Percentiles rank a stretch among this genome's conserved stretches.
These are phyloP conservation scores for Beauveria rudraprayagi DNA, from an alignment of 2,329 filamentous ascomycete genomes.

Conservation along the genomic window DNA sequence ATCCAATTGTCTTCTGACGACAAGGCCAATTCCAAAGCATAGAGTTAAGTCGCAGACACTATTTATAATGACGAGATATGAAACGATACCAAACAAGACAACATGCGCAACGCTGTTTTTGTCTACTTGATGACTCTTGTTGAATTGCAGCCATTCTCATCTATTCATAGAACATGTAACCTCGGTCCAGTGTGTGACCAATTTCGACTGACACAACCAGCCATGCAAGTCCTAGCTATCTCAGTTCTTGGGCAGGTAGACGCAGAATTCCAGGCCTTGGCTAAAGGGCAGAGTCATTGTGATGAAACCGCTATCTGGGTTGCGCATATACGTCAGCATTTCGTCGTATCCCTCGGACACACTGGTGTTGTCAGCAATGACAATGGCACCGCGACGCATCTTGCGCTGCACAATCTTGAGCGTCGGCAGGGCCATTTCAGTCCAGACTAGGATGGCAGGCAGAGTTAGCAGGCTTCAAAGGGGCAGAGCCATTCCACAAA, in stretches of 20 bases:
- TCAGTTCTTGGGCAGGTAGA: slow-evolving; percentile 15
- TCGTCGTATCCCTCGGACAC: slow-evolving; percentile 32
- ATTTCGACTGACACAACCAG: not conserved
- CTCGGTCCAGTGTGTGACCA: not conserved
- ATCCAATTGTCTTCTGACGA: slow-evolving; percentile 4
- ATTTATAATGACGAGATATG: not conserved
- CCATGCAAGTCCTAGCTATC: not conserved
- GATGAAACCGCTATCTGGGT: slow-evolving; percentile 36
- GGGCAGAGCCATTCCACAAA: too few species aligned
- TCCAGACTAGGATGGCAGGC: slow-evolving; percentile 35
- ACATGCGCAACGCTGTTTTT: not conserved
- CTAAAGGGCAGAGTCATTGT: slow-evolving; percentile 19
- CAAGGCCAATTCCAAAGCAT: not conserved
- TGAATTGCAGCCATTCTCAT: not conserved
- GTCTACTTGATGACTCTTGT: not conserved
- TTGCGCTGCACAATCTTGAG: slow-evolving; percentile 35
- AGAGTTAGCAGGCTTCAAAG: not conserved
- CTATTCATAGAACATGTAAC: not conserved
- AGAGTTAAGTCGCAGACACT: not conserved
- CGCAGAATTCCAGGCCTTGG: slow-evolving; percentile 16
- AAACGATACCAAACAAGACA: not conserved
- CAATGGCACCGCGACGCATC: slow-evolving; percentile 34
- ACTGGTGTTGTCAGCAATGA: slow-evolving; percentile 40
- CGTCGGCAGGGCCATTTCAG: slow-evolving; percentile 40
- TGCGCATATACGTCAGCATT: slow-evolving; percentile 33